These are phyloP conservation scores for Eucalyptus microcorys DNA, from an alignment of 345 rosid species.

Conservation along the genomic window DNA sequence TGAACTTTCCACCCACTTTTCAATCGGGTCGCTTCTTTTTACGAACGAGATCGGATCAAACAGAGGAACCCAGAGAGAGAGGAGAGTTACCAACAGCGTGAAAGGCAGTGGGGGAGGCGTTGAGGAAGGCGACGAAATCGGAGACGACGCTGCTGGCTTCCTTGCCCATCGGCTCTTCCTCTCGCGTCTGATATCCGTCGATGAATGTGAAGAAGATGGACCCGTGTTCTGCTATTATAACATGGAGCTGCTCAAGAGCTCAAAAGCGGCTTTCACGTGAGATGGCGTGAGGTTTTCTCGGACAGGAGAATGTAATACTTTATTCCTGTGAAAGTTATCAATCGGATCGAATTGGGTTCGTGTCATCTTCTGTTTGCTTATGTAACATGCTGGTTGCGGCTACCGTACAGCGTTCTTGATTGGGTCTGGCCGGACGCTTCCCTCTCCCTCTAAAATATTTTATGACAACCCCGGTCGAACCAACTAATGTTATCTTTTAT, in stretches of 20 bases:
- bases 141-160: constrained; percentile 12
- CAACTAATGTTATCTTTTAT: background rate
- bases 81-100: constrained; percentile 79
- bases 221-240: background rate
- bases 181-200: background rate
- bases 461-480: background rate
- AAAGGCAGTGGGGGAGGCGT: constrained; percentile 96
- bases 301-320: background rate
- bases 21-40: background rate
- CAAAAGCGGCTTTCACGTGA: background rate
- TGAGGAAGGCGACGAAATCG: constrained; percentile 70
- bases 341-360: background rate
- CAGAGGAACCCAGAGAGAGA: background rate
- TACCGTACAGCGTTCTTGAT: background rate
- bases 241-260: background rate
- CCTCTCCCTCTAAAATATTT: background rate
- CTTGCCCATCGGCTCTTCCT: background rate
- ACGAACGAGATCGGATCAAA: background rate
- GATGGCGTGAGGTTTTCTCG: background rate
- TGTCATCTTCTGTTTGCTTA: background rate
- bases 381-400: background rate
- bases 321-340: background rate
- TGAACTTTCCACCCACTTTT: background rate
- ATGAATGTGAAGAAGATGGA: background rate
- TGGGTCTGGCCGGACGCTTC: background rate